Evolutionary conservation across 805 yeast species (phyloP), one percentile per base, ranked within the genome.

Genomic region (Candida ovalis): DNA sequence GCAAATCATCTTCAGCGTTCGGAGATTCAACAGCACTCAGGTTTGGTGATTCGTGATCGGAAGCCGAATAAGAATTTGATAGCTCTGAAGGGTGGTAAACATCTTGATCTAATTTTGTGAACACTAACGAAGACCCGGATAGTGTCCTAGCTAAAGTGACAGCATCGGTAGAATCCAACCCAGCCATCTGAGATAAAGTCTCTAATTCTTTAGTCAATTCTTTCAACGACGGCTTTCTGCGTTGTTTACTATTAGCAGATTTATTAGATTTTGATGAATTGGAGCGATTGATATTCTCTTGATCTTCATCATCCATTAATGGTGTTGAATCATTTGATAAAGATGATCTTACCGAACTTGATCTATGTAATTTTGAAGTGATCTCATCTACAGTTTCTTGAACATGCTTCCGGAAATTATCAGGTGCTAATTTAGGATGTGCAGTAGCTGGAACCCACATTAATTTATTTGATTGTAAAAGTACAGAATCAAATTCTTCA

Each of bases 361-460:
- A 54, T 22, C 65, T 49, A 46, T 62, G 59, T 44, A 66, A 52
- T 42, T 74, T 69, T 45, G 75, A 73, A 51, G 77, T 66, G 30
- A 78, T 63, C 52, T 77, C 81, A 50, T 74, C 76, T 3, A 78
- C 81, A n/a, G 80, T 74, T 24, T 70, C 64, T 49, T 83, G 83
- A 40, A 86, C 82, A 60, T 85, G 86, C 54, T 76, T 77, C 54
- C 82, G 72, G 68, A 82, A 86, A 58, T 87, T 88, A 59, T 88
- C 95, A 2, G 98, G 98, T 23, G 95, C 91, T n/a, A 92, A 78
- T 58, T 87, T 92, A 1, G 98, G 98, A 64, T 94, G 99, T 35
- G 89, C 75, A 53, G 81, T 82, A 1, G 98, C 99, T 0, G 98
- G 98, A 1, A 94, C 97, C 99, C 99, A 92, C 46, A 92, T 70